Percentiles rank a stretch among this genome's conserved stretches.
These are phyloP conservation scores for Microascus cirrosus DNA, from an alignment of 2,329 filamentous ascomycete species.

Conservation along the genomic window DNA sequence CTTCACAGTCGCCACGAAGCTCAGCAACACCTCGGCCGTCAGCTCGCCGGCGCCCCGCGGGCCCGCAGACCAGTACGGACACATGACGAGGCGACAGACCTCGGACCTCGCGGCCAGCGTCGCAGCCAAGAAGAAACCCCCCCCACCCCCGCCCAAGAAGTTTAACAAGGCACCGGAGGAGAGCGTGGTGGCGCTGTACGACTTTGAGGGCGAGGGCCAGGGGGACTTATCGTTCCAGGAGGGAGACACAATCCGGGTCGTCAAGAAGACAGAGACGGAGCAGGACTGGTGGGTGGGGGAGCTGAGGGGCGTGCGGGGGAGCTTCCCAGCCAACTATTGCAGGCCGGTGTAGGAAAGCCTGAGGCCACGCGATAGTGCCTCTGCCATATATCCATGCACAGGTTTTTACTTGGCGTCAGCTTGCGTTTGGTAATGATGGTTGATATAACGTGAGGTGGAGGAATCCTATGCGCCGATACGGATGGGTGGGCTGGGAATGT, in stretches of 20 bases:
- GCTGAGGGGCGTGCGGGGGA: constrained; percentile 53
- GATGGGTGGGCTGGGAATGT: not conserved
- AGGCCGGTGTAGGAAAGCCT: constrained; percentile 16
- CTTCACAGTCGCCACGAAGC: constrained; percentile 29
- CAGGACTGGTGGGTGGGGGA: constrained; percentile 89
- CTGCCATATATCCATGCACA: too few species aligned
- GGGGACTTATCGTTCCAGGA: constrained; percentile 67
- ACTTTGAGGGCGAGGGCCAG: constrained; percentile 57
- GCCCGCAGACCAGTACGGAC: constrained; percentile 19
- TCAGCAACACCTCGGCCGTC: constrained; percentile 19
- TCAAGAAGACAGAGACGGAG: constrained; percentile 67
- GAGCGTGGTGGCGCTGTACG: constrained; percentile 63
- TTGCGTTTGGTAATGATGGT: not conserved
- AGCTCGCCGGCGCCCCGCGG: constrained; percentile 13
- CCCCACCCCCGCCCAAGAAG: constrained; percentile 57
- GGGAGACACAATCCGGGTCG: constrained; percentile 65
- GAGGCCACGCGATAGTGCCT: not conserved
- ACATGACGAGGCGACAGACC: constrained; percentile 7
- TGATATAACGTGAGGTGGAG: not conserved
- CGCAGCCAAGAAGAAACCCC: constrained; percentile 64
- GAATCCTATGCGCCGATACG: not conserved
- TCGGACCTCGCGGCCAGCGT: constrained; percentile 11
- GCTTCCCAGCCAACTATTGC: constrained; percentile 79
- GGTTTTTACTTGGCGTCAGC: not conserved
- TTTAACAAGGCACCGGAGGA: constrained; percentile 26